phyloP scores from a whole-genome alignment of 1,284 basidiomycete species.

The Tausonia pullulans region DNA sequence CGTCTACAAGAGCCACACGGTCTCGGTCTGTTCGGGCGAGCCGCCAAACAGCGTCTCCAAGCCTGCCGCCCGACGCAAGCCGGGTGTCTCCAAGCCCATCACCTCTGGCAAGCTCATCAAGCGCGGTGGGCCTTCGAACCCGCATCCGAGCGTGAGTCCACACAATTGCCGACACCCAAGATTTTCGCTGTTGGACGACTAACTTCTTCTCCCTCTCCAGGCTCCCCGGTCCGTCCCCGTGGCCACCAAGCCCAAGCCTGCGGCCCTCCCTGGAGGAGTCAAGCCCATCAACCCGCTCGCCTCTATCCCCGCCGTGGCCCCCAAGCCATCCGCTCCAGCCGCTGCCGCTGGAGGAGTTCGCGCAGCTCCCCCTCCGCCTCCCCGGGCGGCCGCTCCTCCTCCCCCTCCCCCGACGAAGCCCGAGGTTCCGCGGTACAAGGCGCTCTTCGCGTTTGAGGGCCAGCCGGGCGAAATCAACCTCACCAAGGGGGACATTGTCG shows the following conservation, averaged over 20 bases:
- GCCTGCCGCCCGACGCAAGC: slow-evolving; percentile 76
- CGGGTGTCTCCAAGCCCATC: slow-evolving; percentile 69
- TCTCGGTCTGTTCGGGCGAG: slow-evolving; percentile 82
- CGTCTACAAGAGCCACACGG: slow-evolving; percentile 84
- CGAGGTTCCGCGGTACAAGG: slow-evolving; percentile 64
- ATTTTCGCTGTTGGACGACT: background rate
- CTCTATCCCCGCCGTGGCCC: background rate
- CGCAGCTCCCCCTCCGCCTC: slow-evolving; percentile 45
- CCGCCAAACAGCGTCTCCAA: slow-evolving; percentile 66
- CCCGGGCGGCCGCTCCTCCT: slow-evolving; percentile 38
- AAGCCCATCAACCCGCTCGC: background rate
- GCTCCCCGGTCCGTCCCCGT: slow-evolving; percentile 21
- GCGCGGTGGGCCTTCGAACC: slow-evolving; percentile 43
- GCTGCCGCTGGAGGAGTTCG: slow-evolving; percentile 25
- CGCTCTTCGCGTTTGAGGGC: slow-evolving; percentile 77
- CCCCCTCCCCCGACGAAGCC: slow-evolving; percentile 49
- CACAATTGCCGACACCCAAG: background rate
- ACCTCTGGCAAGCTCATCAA: slow-evolving; percentile 70
- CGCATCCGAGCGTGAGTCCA: slow-evolving; percentile 7
- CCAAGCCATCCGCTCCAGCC: slow-evolving; percentile 22
- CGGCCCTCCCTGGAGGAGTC: slow-evolving; percentile 17
- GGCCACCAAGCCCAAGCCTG: slow-evolving; percentile 24
- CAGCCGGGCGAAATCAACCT: slow-evolving; percentile 86
- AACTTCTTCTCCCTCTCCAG: background rate
- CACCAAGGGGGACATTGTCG: slow-evolving; percentile 81